phyloP scores from a whole-genome alignment of 345 rosid species.

The Heritiera fomes region DNA sequence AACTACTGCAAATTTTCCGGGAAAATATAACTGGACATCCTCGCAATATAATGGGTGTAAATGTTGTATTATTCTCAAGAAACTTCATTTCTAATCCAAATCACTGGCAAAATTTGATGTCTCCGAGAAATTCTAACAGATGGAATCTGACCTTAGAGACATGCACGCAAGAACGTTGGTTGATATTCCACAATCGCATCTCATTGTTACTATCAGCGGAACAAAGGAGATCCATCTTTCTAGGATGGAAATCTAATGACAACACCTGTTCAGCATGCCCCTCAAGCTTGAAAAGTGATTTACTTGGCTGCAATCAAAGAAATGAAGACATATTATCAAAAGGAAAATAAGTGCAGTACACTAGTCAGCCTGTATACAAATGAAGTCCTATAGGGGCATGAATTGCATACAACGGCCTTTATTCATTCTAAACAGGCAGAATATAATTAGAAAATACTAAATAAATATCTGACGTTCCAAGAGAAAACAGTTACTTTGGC shows the following conservation, averaged over 20 bases:
- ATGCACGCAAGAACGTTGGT: constrained; percentile 16
- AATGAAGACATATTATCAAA: constrained; percentile 3
- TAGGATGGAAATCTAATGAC: constrained; percentile 42
- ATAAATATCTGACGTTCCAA: constrained; percentile 5
- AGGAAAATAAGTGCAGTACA: neutral
- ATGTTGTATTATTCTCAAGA: constrained; percentile 7
- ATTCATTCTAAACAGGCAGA: neutral
- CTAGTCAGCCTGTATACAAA: neutral
- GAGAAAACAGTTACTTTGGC: constrained; percentile 23
- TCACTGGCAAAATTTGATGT: neutral
- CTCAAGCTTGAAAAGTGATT: constrained; percentile 23
- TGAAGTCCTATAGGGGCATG: neutral
- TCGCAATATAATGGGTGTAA: neutral
- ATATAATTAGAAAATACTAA: neutral
- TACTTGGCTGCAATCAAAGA: constrained; percentile 29
- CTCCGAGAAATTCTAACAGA: neutral
- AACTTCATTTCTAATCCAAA: neutral
- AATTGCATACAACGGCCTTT: neutral
- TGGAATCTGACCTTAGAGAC: constrained; percentile 29
- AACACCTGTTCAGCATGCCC: constrained; percentile 36
- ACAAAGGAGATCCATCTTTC: constrained; percentile 31
- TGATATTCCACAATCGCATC: constrained; percentile 38
- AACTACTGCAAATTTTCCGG: neutral
- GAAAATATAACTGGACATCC: neutral
- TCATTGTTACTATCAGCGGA: constrained; percentile 36